Evolutionary conservation across 2,329 filamentous ascomycete genomes (phyloP).

Genomic region (Apiospora aurea): DNA sequence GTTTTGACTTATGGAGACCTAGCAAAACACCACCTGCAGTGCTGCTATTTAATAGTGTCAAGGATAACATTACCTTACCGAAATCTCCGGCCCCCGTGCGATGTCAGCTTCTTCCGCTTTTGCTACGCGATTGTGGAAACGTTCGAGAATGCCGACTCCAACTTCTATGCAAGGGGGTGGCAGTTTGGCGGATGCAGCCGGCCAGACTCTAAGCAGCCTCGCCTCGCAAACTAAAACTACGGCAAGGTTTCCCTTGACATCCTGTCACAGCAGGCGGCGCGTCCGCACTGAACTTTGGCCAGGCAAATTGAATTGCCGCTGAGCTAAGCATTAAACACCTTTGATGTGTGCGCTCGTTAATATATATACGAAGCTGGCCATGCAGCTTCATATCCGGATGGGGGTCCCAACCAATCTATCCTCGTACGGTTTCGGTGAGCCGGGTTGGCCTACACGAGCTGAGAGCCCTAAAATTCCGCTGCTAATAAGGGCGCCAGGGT

Average conservation of each 20-base stretch:
- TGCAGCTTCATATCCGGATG: slow-evolving; percentile 9
- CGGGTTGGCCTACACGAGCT: neutral
- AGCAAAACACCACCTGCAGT: neutral
- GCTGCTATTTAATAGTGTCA: neutral
- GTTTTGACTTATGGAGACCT: neutral
- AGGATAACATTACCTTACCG: neutral
- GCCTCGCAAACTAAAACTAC: slow-evolving; percentile 13
- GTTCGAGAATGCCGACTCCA: slow-evolving; percentile 19
- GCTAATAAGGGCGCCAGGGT: neutral
- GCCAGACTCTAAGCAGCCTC: neutral
- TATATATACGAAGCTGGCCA: slow-evolving; percentile 1
- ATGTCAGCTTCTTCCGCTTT: slow-evolving; percentile 6
- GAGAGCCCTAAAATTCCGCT: neutral
- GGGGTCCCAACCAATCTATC: neutral
- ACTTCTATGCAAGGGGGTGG: slow-evolving; percentile 1
- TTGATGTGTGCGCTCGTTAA: neutral
- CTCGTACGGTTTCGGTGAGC: slow-evolving; percentile 11
- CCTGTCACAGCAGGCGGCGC: slow-evolving; percentile 7
- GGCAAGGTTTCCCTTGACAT: slow-evolving; percentile 4
- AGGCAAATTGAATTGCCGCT: neutral
- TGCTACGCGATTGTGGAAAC: slow-evolving; percentile 4
- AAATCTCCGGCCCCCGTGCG: neutral
- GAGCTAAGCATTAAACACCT: neutral
- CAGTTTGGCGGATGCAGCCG: slow-evolving; percentile 2
- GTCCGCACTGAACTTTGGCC: neutral